These are phyloP conservation scores for Brassica carinata DNA, from an alignment of 345 rosid genomes.

Conservation along the genomic window DNA sequence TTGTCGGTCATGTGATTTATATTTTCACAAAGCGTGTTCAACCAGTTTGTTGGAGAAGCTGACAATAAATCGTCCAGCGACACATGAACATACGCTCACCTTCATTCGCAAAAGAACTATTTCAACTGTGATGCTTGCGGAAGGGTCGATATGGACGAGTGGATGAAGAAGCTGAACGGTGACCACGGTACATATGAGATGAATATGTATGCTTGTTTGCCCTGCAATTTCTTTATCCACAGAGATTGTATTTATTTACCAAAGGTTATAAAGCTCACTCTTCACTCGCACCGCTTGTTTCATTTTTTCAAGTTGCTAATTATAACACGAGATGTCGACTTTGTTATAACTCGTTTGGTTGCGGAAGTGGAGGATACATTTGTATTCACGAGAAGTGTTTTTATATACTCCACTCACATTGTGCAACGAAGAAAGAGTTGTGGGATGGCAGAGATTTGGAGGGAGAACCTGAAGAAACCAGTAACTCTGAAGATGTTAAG, in stretches of 20 bases:
- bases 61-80: not conserved
- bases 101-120: not conserved
- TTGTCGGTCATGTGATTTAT: not conserved
- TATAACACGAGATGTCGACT: not conserved
- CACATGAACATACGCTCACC: slow-evolving; percentile 14
- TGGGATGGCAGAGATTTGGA: slow-evolving; percentile 25
- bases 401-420: not conserved
- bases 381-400: not conserved
- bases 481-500: not conserved
- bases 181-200: not conserved
- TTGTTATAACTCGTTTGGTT: not conserved
- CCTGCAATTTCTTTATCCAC: slow-evolving; percentile 4
- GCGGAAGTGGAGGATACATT: slow-evolving; percentile 3
- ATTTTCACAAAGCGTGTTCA: not conserved
- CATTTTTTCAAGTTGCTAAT: not conserved
- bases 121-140: slow-evolving; percentile 6
- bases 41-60: not conserved
- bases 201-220: slow-evolving; percentile 4
- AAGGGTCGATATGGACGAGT: not conserved
- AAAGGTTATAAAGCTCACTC: slow-evolving; percentile 1
- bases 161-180: not conserved
- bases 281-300: not conserved
- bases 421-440: not conserved
- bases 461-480: not conserved
- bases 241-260: slow-evolving; percentile 1